Evolutionary conservation across 768 basidiomycete species (phyloP), one percentile per base, ranked within the genome.

Genomic region (Suillus americanus): DNA sequence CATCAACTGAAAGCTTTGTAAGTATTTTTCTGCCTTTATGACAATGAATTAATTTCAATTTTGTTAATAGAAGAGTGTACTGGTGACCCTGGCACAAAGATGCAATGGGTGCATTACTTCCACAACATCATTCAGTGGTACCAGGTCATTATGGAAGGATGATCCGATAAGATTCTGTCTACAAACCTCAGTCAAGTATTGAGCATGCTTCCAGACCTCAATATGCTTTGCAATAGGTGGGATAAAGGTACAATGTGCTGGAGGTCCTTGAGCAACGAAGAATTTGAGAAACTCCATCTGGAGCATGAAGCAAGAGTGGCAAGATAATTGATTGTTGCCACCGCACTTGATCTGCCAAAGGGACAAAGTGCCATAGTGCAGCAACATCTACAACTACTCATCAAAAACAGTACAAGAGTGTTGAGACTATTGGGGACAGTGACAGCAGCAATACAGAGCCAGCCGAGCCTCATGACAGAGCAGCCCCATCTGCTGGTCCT

Each of bases 101-200:
- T 63, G 62, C 53, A 63, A 55, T 63, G 62, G 54, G 20, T 3
- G 16, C 54, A 57, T 18, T 63, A 57, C 51, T 63, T 63, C 23
- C 0, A 12, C 41, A 63, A 63, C 2, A 3, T 63, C 23, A 30
- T 63, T 14, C 8, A 46, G 37, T 1, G 3, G 18, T 57, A 63
- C 20, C 18, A 23, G 20, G 54, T 63, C 10, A 10, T 38, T 20
- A 25, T 62, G 46, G 46, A 48, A 48, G 23, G 23, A 48, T 48
- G 23, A 13, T 13, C 5, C 0, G 46, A 25, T 48, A 9, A 48
- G n/a, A 48, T 48, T 25, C 46, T 1, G 0, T 25, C 25, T 25
- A 48, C 13, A 6, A 48, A 48, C n/a, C n/a, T 48, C n/a, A 48
- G 46, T 48, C 23, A 48, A 48, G 46, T 48, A 48, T 48, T 5